phyloP scores from a whole-genome alignment of 805 yeast species.

The Teunomyces stri region DNA sequence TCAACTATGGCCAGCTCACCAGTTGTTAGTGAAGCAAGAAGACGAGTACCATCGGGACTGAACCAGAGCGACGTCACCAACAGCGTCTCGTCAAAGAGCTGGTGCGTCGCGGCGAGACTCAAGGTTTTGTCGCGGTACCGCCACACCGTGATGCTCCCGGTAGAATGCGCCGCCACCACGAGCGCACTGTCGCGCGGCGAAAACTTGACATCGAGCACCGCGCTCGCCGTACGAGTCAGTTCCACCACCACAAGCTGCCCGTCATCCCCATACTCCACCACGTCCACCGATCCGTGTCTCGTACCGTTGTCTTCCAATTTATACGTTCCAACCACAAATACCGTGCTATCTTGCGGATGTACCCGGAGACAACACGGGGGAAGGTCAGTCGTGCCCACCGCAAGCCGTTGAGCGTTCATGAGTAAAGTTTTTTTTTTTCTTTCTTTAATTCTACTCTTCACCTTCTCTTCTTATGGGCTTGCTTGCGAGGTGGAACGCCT shows the following conservation, averaged over 20 bases:
- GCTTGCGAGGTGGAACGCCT: conserved; percentile 37
- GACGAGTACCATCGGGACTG: conserved; percentile 37
- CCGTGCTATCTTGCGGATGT: conserved; percentile 46
- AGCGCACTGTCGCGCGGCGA: conserved; percentile 50
- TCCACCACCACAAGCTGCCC: conserved; percentile 14
- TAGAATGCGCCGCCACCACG: conserved; percentile 71
- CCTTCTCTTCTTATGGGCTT: conserved; percentile 20
- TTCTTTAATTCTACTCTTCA: background rate
- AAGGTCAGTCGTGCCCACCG: conserved; percentile 42
- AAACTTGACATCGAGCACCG: conserved; percentile 76
- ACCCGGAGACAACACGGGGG: conserved; percentile 86
- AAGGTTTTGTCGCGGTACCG: conserved; percentile 18
- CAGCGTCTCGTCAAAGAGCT: conserved; percentile 46
- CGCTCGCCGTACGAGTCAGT: conserved; percentile 45
- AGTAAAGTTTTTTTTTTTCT: background rate
- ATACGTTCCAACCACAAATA: conserved; percentile 76
- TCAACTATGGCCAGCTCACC: conserved; percentile 56
- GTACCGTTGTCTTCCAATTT: conserved; percentile 57
- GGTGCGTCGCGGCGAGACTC: conserved; percentile 18
- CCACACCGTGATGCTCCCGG: conserved; percentile 76
- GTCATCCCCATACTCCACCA: conserved; percentile 27
- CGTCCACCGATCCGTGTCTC: conserved; percentile 62
- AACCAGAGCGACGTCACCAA: conserved; percentile 67
- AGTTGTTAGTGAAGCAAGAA: conserved; percentile 63
- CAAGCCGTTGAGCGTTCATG: conserved; percentile 17